Base-by-base conservation (phyloP, 192 early-diverging fungal genomes). In the Phlyctochytrium arcticum region DNA sequence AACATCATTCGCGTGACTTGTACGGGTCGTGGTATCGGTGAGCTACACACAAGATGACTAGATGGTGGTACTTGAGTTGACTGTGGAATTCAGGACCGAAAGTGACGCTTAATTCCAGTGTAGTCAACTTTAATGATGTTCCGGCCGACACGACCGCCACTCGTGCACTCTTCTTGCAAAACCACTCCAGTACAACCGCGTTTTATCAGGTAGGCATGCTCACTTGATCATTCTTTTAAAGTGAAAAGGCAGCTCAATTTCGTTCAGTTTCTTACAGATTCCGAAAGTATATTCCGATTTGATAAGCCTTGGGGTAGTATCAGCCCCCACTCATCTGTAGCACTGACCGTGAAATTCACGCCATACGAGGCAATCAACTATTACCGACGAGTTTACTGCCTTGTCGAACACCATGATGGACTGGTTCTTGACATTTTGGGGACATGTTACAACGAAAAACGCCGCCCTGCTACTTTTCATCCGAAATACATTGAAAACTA, bases 351-450 rank as follows among this genome's bases (percentile, higher is more conserved):
- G 9, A 75, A 71, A 46, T 81, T 84, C 53, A 70, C 69, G 49
- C 83, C 82, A 8, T 44, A 44, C 3, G 80, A 84, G 39, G 75
- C 82, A 0, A 80, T 84, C 0, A 84, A 84, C 66, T 84, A 84
- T 62, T 75, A 80, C 53, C 63, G 82, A 17, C 60, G 82, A 5
- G 73, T 84, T 1, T 84, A 83, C 51, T 84, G 82, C 54, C 50
- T 84, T 10, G 72, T 84, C 1, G 82, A 84, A 50, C 61, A 84
- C 59, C 75, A 82, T 32, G 80, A 84, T 75, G 71, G 51, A 6
- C 56, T 83, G 50, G 80, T 33, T 67, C 36, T 84, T 9, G 82
- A 84, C 37, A 32, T 84, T 27, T 48, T 84, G 39, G 82, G 75
- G 34, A 84, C 82, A 0, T 82, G 82, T 37, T 84, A 74, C 50